Base-by-base conservation (phyloP, 306 rosid species). In the Purshia tridentata region DNA sequence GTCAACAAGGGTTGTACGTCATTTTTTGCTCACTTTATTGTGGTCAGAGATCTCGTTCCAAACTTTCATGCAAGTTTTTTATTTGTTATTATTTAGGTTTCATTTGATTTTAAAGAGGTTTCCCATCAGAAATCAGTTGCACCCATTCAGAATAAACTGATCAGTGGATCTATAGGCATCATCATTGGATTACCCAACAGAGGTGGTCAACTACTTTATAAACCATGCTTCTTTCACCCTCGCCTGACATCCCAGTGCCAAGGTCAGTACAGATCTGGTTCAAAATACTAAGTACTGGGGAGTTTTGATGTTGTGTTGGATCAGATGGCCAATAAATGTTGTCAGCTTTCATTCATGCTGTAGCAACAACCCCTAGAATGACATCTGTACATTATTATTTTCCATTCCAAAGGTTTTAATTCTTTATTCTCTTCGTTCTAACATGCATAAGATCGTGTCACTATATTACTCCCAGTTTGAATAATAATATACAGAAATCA, bases 21-120 rank as follows among this genome's bases (percentile, higher is more conserved):
- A 57, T 67, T 16, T 48, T 59, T 50, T 51, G 46, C 44, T 15
- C 40, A 72, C 29, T 19, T 76, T 2, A 70, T 54, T 51, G 40
- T 19, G 50, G 37, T 49, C 73, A 66, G 46, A 76, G 11, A 18
- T 42, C 35, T 61, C 19, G 20, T 44, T n/a, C 49, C 29, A 29
- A 23, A 18, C 15, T 15, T 69, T 35, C 10, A 22, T 22, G 60
- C n/a, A 48, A 50, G 15, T 39, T 47, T 47, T 39, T 9, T 37
- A 14, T 41, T 49, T 7, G 16, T 14, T 23, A 52, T 35, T 11
- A 10, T 18, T 12, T 40, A 69, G 62, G 62, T 13, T 39, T 39
- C 12, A 52, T 6, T 52, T 52, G 44, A 35, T 39, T 29, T 35
- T 42, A 29, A 18, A 69, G 13, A 50, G 13, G 10, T 69, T 39